Conservation (phyloP, 1,284 basidiomycete species). For the Tremellales sp. region DNA sequence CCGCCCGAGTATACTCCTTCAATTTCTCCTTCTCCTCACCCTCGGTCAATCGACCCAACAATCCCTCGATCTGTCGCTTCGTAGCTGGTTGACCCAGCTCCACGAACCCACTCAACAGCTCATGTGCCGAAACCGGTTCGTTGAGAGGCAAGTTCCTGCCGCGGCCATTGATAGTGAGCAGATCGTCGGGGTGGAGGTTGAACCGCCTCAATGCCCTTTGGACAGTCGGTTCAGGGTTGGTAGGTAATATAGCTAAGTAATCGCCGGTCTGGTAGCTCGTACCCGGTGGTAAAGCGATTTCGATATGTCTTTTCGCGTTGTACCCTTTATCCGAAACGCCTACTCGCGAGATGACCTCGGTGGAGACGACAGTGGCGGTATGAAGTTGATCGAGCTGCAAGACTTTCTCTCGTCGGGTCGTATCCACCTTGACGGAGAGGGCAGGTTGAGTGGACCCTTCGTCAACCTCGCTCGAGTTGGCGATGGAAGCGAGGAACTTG, state of each 20-base stretch:
- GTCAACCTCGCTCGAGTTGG: background rate
- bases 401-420: background rate
- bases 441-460: background rate
- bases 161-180: background rate
- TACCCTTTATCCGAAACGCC: no score
- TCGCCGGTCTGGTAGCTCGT: constrained; percentile 52
- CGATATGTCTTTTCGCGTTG: constrained; percentile 52
- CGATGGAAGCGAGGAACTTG: background rate
- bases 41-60: background rate
- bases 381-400: background rate
- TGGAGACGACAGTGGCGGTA: constrained; percentile 5
- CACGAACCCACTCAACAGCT: background rate
- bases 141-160: background rate
- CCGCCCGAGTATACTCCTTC: background rate
- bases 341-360: constrained; percentile 16
- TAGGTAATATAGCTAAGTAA: constrained; percentile 51
- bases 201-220: background rate
- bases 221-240: background rate
- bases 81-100: background rate
- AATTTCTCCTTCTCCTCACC: background rate
- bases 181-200: background rate
- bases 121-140: background rate
- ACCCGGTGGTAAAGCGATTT: constrained; percentile 52
- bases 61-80: background rate
- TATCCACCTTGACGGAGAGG: background rate